These are phyloP conservation scores for Penicillium olsonii DNA, from an alignment of 2,329 filamentous ascomycete species.

Conservation along the genomic window DNA sequence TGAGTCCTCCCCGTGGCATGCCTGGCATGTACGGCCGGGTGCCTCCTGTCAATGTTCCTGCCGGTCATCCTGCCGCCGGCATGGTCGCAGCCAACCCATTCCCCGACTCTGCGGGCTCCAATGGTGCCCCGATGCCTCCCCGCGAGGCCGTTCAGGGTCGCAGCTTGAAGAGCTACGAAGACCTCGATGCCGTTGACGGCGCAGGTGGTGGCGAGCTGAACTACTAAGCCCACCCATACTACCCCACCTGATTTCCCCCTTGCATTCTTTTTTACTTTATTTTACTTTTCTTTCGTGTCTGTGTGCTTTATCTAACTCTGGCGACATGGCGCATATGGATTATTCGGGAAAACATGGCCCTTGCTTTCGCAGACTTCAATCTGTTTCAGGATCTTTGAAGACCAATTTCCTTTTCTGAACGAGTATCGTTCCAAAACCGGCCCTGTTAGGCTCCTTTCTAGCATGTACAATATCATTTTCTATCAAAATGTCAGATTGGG, in stretches of 20 bases:
- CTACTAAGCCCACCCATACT: slow-evolving; percentile 60
- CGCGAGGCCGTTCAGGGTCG: slow-evolving; percentile 89
- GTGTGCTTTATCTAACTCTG: slow-evolving; percentile 6
- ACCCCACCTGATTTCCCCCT: background rate
- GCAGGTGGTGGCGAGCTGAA: slow-evolving; percentile 81
- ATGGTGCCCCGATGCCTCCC: slow-evolving; percentile 77
- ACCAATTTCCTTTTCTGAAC: slow-evolving; percentile 1
- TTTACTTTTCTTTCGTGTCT: background rate
- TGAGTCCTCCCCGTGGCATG: slow-evolving; percentile 42
- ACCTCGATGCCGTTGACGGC: slow-evolving; percentile 81
- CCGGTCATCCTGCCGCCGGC: slow-evolving; percentile 42
- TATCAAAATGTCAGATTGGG: slow-evolving; percentile 12
- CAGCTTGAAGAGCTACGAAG: slow-evolving; percentile 95
- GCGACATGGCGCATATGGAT: slow-evolving; percentile 19
- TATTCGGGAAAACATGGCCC: slow-evolving; percentile 13
- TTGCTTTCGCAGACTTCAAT: slow-evolving; percentile 12
- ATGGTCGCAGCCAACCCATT: slow-evolving; percentile 48
- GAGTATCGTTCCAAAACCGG: background rate
- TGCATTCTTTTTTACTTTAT: background rate
- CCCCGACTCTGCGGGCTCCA: slow-evolving; percentile 54
- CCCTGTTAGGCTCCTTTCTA: slow-evolving; percentile 3
- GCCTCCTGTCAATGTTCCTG: slow-evolving; percentile 36
- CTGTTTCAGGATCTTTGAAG: slow-evolving; percentile 4
- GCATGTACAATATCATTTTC: slow-evolving; percentile 24
- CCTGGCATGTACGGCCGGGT: slow-evolving; percentile 40